Percentiles rank a stretch among this genome's conserved stretches.
Evolutionary conservation across 257 asterid genomes (phyloP).

Genomic region (Nicotiana tomentosiformis): DNA sequence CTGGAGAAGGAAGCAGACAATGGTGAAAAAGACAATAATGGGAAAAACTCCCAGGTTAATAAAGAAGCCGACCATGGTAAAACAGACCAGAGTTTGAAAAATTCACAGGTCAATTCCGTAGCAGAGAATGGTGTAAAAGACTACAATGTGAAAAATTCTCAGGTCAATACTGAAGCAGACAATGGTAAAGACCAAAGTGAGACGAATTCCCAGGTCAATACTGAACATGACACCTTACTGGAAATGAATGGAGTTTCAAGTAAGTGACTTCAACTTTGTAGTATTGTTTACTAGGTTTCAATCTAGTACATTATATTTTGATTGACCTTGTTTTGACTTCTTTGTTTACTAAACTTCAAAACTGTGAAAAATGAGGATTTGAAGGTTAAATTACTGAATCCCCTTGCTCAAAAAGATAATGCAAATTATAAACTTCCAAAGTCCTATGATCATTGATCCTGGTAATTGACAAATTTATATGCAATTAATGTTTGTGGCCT

Average conservation of each 20-base stretch:
- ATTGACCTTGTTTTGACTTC: not conserved
- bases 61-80: not conserved
- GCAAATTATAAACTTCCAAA: not conserved
- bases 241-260: not conserved
- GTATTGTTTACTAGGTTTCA: no score
- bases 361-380: not conserved
- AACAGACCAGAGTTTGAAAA: not conserved
- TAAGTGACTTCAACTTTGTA: not conserved
- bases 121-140: not conserved
- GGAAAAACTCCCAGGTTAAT: not conserved
- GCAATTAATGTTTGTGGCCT: not conserved
- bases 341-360: not conserved
- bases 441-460: not conserved
- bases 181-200: not conserved
- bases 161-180: not conserved
- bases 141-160: not conserved
- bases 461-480: not conserved
- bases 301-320: not conserved
- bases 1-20: not conserved
- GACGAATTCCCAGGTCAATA: not conserved
- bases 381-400: no score
- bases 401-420: no score
- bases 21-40: not conserved
- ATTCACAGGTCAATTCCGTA: not conserved
- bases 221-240: not conserved